Evolutionary conservation across 164 flowering plant genomes (phyloP).

Genomic region (Liriodendron chinense): DNA sequence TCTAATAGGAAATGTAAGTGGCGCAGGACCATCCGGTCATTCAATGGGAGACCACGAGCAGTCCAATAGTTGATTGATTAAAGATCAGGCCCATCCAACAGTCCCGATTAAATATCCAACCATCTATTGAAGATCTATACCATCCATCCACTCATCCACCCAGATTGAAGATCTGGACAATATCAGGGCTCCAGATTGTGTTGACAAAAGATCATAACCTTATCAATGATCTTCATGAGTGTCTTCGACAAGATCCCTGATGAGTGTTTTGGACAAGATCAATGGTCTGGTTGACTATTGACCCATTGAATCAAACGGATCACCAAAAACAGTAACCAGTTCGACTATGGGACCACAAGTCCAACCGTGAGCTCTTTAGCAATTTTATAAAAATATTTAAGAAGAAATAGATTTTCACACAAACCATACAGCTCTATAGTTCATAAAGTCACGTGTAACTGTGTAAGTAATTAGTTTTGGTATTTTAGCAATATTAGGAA

Average conservation of each 20-base stretch:
- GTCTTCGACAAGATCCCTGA: not conserved
- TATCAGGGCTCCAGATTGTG: not conserved
- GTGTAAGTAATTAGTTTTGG: not conserved
- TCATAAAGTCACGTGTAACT: not conserved
- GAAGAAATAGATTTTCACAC: not conserved
- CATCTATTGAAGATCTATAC: not conserved
- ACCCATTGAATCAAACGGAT: not conserved
- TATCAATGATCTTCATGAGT: not conserved
- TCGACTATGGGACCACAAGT: not conserved
- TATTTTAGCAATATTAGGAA: not conserved
- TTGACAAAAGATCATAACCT: not conserved
- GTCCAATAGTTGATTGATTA: too few relatives aligned
- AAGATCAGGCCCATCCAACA: not conserved
- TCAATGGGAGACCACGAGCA: too few relatives aligned
- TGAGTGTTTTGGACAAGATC: not conserved
- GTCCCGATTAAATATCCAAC: not conserved
- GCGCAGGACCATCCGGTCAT: too few relatives aligned
- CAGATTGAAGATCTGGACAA: not conserved
- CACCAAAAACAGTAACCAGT: not conserved
- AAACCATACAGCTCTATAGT: too few relatives aligned
- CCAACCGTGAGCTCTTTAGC: not conserved
- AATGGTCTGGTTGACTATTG: not conserved
- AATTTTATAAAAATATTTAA: too few relatives aligned
- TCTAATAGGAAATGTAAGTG: too few relatives aligned
- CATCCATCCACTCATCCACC: not conserved